Evolutionary conservation across 495 filamentous ascomycete genomes (phyloP).

Genomic region (Aeminium ludgeri): DNA sequence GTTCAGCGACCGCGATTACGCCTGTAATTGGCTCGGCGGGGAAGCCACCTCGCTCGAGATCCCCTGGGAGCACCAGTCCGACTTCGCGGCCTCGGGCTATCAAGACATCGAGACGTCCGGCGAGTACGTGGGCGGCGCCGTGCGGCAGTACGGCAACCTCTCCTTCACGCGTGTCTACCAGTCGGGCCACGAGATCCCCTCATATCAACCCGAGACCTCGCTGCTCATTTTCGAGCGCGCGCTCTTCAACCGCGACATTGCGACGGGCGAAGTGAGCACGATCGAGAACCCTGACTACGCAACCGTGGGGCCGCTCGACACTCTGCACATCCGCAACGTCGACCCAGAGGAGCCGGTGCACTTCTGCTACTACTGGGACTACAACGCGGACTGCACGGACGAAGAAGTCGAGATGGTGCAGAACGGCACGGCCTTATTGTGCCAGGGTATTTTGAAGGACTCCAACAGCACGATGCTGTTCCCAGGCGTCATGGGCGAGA

Average conservation of each 20-base stretch:
- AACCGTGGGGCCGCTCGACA: slow-evolving; percentile 34
- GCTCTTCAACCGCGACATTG: slow-evolving; percentile 37
- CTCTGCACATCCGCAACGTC: slow-evolving; percentile 34
- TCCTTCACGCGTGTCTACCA: slow-evolving; percentile 43
- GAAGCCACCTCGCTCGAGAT: slow-evolving; percentile 20
- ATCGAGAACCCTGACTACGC: slow-evolving; percentile 26
- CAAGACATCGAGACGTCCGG: slow-evolving; percentile 32
- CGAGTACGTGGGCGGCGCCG: slow-evolving; percentile 35
- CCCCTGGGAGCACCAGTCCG: slow-evolving; percentile 7
- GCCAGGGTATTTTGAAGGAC: slow-evolving; percentile 36
- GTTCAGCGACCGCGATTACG: slow-evolving; percentile 23
- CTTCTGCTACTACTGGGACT: slow-evolving; percentile 32
- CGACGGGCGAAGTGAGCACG: slow-evolving; percentile 35
- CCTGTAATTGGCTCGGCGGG: slow-evolving; percentile 23
- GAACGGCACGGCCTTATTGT: slow-evolving; percentile 32
- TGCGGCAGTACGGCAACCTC: slow-evolving; percentile 42
- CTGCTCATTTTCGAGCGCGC: slow-evolving; percentile 39
- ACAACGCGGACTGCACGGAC: slow-evolving; percentile 28
- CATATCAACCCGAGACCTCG: slow-evolving; percentile 40
- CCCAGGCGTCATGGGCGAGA: slow-evolving; percentile 5
- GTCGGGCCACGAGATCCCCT: slow-evolving; percentile 44
- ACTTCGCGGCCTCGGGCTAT: slow-evolving; percentile 38
- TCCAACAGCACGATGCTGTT: slow-evolving; percentile 24
- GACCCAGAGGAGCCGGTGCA: slow-evolving; percentile 26
- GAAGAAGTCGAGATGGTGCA: slow-evolving; percentile 32